Evolutionary conservation across 2,329 filamentous ascomycete species (phyloP), one percentile per base, ranked within the genome.

Genomic region (Penicillium freii): DNA sequence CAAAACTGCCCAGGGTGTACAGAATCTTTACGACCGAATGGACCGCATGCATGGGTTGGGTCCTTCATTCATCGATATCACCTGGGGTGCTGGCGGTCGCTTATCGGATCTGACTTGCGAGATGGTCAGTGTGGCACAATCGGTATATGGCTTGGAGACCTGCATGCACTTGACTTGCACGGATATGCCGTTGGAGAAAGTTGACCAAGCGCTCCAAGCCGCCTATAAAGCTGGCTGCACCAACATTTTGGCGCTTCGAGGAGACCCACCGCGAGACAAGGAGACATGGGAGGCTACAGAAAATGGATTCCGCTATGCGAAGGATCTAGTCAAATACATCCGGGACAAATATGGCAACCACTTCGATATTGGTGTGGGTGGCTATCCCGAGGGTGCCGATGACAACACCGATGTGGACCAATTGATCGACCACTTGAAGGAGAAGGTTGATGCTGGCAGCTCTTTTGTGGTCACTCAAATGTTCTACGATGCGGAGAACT

Each of bases 151-250:
- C 19, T 83, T 99, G 62, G 94, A 99, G 80, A 97, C 94, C 8
- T 97, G 93, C 78, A 99, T 99, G 94, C 94, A 99, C 74, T 80
- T 99, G 68, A 99, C 94, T 3, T 99, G 94, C 76, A 99, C 94
- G 54, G 94, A 97, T 75, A 99, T 99, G 94, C 92, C 91, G 59
- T 85, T 87, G 66, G 89, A 91, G 51, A 96, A 92, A 77, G 89
- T 99, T 71, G 92, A 97, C 69, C 86, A 90, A 54, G 94, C 94
- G 6, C 83, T 99, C 53, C 84, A 87, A 67, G 88, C 88, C 66
- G 94, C 94, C 13, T 96, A 97, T 81, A 92, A 93, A 73, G 87
- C 93, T 36, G 94, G 94, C 59, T 99, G 94, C 81, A 96, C 92
- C 60, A 99, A 99, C 76, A 99, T 99, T 64, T 82, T 99, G 39